phyloP scores from a whole-genome alignment of 345 rosid genomes.

The Gossypium turneri region DNA sequence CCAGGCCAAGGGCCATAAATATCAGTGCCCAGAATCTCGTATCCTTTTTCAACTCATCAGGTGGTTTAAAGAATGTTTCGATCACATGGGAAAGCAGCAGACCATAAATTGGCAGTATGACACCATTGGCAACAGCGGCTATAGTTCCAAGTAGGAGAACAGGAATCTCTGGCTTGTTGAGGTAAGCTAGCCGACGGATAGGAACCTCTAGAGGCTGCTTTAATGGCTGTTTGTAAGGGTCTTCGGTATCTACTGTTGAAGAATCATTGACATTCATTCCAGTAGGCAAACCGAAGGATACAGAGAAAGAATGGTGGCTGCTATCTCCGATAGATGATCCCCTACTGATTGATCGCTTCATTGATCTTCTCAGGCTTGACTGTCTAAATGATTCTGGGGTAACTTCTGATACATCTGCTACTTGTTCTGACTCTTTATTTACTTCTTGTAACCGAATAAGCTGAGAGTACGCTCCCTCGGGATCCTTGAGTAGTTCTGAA shows the following conservation, averaged over 20 bases:
- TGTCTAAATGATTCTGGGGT: slow-evolving; percentile 31
- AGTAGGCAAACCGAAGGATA: slow-evolving; percentile 49
- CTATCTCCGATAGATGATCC: slow-evolving; percentile 68
- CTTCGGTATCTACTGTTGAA: slow-evolving; percentile 26
- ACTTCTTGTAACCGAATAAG: slow-evolving; percentile 72
- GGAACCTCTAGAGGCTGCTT: slow-evolving; percentile 41
- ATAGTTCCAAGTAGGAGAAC: slow-evolving; percentile 52
- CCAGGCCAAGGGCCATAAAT: slow-evolving; percentile 55
- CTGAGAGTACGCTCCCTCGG: slow-evolving; percentile 81
- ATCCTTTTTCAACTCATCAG: slow-evolving; percentile 50
- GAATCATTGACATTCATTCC: slow-evolving; percentile 31
- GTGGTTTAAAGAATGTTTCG: slow-evolving; percentile 56
- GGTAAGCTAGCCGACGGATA: slow-evolving; percentile 49
- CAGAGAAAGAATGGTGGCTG: slow-evolving; percentile 51
- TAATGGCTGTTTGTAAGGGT: slow-evolving; percentile 17
- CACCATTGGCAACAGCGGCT: slow-evolving; percentile 49
- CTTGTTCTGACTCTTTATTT: slow-evolving; percentile 37
- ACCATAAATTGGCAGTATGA: slow-evolving; percentile 60
- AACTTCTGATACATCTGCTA: slow-evolving; percentile 33
- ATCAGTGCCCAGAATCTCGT: slow-evolving; percentile 70
- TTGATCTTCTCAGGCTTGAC: slow-evolving; percentile 39
- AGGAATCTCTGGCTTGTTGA: slow-evolving; percentile 80
- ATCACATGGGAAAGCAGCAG: slow-evolving; percentile 49
- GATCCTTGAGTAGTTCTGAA: slow-evolving; percentile 55
- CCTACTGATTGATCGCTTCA: slow-evolving; percentile 42